These are phyloP conservation scores for Mucor indicus DNA, from an alignment of 371 early-diverging fungal species.

Conservation along the genomic window DNA sequence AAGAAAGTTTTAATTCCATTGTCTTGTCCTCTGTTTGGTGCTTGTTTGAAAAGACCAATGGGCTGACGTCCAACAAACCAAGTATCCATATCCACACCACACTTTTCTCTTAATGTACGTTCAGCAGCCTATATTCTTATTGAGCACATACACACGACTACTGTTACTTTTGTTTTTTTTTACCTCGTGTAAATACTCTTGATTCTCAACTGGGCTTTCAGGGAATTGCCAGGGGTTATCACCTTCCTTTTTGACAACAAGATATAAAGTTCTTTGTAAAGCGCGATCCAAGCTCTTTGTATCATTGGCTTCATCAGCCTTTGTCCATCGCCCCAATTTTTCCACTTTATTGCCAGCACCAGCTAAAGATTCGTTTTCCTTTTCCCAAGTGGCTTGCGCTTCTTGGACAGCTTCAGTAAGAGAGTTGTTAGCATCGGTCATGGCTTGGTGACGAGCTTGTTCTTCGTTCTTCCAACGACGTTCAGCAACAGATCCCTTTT, in stretches of 20 bases:
- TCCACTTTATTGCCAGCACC: slow-evolving; percentile 33
- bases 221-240: slow-evolving; percentile 78
- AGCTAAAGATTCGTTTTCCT: slow-evolving; percentile 46
- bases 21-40: slow-evolving; percentile 34
- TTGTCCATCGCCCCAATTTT: slow-evolving; percentile 54
- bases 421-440: slow-evolving; percentile 26
- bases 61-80: slow-evolving; percentile 88
- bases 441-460: slow-evolving; percentile 39
- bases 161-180: background rate
- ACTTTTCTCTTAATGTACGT: slow-evolving; percentile 66
- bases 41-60: slow-evolving; percentile 65
- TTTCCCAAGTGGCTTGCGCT: slow-evolving; percentile 29
- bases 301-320: slow-evolving; percentile 68
- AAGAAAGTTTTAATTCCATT: slow-evolving; percentile 57
- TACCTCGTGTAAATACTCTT: slow-evolving; percentile 75
- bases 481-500: slow-evolving; percentile 85
- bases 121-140: slow-evolving; percentile 59
- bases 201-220: slow-evolving; percentile 58
- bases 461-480: slow-evolving; percentile 65
- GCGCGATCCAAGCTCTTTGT: slow-evolving; percentile 72
- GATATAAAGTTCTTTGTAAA: slow-evolving; percentile 69
- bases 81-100: slow-evolving; percentile 78
- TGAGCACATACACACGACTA: background rate
- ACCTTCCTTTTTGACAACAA: slow-evolving; percentile 62
- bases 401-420: slow-evolving; percentile 33